Base-by-base conservation (phyloP, 805 yeast species). In the Starmera caribaea region DNA sequence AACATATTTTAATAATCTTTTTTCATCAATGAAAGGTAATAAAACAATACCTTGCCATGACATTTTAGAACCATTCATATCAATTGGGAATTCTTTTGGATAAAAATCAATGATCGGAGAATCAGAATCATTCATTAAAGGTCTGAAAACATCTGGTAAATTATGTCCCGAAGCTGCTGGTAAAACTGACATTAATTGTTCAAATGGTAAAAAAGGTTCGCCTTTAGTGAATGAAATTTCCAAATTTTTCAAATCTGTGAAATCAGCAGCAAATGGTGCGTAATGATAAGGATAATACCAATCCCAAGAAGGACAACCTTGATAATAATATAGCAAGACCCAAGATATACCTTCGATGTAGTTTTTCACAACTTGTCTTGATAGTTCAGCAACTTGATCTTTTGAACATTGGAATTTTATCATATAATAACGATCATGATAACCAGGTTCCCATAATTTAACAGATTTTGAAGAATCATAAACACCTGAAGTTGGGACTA, bases 221-320 rank as follows among this genome's bases (percentile, higher is more conserved):
- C 96, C 96, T 33, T 57, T 53, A 9, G 69, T 68, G 53, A 89
- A 86, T 27, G 64, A 61, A 15, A 87, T 68, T 1, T 77, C 65
- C 13, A 79, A 55, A 8, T 68, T 73, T 16, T 60, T 51, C 16
- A 74, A 48, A 17, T 77, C 74, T 2, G 59, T 66, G 52, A 92
- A 84, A 58, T 92, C 99, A 6, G 81, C 73, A 0, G 97, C 97
- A 69, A 92, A 89, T 16, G 99, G 99, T 0, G 98, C 97, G 63
- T 92, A 94, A 56, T 92, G 97, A 57, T 81, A 90, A 0, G 97
- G 98, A 53, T 81, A 92, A 59, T 77, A 92, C 98, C 98, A 92
- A 40, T 80, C 80, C 99, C 99, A 92, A 0, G 97, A 90, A 0
- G 96, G 95, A 63, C 97, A 90, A 3, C 97, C 97, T 61, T 92